Evolutionary conservation across 2,329 filamentous ascomycete genomes (phyloP).

Genomic region (Alternaria metachromatica): DNA sequence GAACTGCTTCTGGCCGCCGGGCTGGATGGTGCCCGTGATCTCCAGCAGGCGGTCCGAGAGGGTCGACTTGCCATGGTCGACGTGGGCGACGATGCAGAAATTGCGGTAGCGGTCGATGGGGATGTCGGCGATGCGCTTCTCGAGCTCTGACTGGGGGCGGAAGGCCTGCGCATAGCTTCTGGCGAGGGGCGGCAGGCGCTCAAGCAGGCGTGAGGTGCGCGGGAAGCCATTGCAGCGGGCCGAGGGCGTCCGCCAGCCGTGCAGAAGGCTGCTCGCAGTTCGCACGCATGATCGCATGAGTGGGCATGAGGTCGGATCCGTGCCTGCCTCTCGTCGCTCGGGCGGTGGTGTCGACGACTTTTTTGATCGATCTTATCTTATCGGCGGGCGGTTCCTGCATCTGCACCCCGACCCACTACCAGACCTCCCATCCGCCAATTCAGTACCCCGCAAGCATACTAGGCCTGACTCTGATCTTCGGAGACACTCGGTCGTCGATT

Average conservation of each 20-base stretch:
- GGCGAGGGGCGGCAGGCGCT: conserved; percentile 36
- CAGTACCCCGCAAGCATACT: conserved; percentile 1
- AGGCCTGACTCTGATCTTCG: background rate
- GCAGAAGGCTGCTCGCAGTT: conserved; percentile 51
- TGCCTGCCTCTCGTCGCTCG: conserved; percentile 7
- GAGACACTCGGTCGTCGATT: background rate
- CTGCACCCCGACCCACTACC: conserved; percentile 20
- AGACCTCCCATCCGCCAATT: conserved; percentile 2
- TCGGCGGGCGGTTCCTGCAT: conserved; percentile 19
- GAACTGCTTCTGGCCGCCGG: conserved; percentile 90
- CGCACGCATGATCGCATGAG: conserved; percentile 60
- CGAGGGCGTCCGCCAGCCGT: conserved; percentile 42
- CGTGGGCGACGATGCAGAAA: conserved; percentile 98
- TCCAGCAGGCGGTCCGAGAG: conserved; percentile 91
- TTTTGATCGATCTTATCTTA: conserved; percentile 32
- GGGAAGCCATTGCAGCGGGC: conserved; percentile 26
- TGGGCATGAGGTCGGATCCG: conserved; percentile 38
- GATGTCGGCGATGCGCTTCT: conserved; percentile 73
- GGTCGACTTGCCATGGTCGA: conserved; percentile 98
- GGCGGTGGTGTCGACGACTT: conserved; percentile 8
- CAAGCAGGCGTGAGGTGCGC: conserved; percentile 25
- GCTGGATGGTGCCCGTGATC: conserved; percentile 87
- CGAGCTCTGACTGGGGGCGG: conserved; percentile 59
- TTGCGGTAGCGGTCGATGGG: conserved; percentile 85
- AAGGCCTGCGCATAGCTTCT: conserved; percentile 45